These are phyloP conservation scores for Blastobotrys petasosporus DNA, from an alignment of 1,139 yeast species.

Conservation along the genomic window DNA sequence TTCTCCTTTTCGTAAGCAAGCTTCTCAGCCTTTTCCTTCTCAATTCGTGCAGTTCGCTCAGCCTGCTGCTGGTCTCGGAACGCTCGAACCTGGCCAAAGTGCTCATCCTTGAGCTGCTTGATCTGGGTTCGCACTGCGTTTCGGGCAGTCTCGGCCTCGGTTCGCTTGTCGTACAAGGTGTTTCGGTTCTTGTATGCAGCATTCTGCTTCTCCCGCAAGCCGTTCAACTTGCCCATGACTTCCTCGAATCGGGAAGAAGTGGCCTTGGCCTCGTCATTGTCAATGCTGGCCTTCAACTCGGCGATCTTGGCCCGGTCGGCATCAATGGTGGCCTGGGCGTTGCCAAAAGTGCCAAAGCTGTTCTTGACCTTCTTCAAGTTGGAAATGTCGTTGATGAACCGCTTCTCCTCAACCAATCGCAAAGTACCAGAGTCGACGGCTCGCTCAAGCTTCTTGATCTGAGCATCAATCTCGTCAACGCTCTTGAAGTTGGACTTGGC, in stretches of 20 bases:
- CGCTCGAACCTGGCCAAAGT: constrained; percentile 29
- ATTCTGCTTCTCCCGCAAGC: constrained; percentile 55
- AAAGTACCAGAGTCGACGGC: constrained; percentile 74
- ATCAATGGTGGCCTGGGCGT: constrained; percentile 74
- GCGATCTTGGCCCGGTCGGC: constrained; percentile 70
- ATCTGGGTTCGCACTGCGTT: constrained; percentile 58
- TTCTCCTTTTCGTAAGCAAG: constrained; percentile 34
- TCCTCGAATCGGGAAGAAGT: constrained; percentile 49
- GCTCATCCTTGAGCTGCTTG: constrained; percentile 45
- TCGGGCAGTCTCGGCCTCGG: constrained; percentile 60
- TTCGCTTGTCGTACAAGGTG: constrained; percentile 58
- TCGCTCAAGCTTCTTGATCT: constrained; percentile 64
- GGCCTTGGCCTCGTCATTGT: constrained; percentile 58
- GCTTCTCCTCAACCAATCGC: constrained; percentile 88
- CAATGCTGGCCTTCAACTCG: constrained; percentile 65
- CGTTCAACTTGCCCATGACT: constrained; percentile 55
- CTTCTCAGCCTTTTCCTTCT: constrained; percentile 52
- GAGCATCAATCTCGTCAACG: constrained; percentile 71
- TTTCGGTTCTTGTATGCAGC: constrained; percentile 62
- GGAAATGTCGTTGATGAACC: constrained; percentile 78
- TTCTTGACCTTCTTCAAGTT: constrained; percentile 74
- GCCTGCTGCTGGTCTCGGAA: constrained; percentile 44
- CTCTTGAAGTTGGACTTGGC: constrained; percentile 65
- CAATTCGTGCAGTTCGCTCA: constrained; percentile 53
- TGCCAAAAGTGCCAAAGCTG: constrained; percentile 69